These are phyloP conservation scores for Selaginella moellendorffii DNA, from an alignment of 75 land plant genomes.

Conservation along the genomic window DNA sequence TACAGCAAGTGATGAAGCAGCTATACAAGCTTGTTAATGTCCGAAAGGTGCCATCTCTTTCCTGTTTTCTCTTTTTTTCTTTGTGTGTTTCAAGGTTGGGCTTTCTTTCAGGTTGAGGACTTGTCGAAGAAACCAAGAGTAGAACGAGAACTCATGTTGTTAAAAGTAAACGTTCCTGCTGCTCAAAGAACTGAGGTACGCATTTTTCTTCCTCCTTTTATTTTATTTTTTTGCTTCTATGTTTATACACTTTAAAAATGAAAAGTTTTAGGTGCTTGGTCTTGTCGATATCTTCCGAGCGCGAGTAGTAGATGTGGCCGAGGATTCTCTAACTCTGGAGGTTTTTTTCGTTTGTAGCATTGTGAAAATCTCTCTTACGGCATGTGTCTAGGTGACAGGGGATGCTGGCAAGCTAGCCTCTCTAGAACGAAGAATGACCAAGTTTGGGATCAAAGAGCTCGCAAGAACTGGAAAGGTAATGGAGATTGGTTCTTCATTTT, in stretches of 20 bases:
- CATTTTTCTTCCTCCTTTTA: no score
- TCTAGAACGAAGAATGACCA: conserved; percentile 45
- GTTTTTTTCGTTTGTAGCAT: conserved; percentile 19
- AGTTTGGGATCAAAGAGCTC: conserved; percentile 90
- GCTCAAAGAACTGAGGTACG: conserved; percentile 77
- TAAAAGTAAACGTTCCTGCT: conserved; percentile 63
- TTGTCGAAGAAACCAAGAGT: conserved; percentile 73
- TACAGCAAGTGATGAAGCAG: conserved; percentile 83
- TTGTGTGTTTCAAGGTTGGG: background rate
- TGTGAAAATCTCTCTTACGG: background rate
- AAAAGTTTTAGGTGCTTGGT: conserved; percentile 49
- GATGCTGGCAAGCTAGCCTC: conserved; percentile 96
- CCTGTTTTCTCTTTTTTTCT: background rate
- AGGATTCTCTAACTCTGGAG: conserved; percentile 76
- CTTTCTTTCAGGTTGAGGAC: conserved; percentile 57
- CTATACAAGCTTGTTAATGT: conserved; percentile 95
- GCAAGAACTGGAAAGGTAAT: conserved; percentile 93
- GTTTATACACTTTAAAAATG: background rate
- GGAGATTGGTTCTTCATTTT: background rate
- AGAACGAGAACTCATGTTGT: conserved; percentile 84
- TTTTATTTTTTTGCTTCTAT: conserved; percentile 3
- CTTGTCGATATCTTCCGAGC: conserved; percentile 83
- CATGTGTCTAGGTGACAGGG: conserved; percentile 62
- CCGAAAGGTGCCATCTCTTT: conserved; percentile 31
- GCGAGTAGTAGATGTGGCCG: conserved; percentile 81